Base-by-base conservation (phyloP, 805 yeast genomes). In the Metschnikowia picachoensis region DNA sequence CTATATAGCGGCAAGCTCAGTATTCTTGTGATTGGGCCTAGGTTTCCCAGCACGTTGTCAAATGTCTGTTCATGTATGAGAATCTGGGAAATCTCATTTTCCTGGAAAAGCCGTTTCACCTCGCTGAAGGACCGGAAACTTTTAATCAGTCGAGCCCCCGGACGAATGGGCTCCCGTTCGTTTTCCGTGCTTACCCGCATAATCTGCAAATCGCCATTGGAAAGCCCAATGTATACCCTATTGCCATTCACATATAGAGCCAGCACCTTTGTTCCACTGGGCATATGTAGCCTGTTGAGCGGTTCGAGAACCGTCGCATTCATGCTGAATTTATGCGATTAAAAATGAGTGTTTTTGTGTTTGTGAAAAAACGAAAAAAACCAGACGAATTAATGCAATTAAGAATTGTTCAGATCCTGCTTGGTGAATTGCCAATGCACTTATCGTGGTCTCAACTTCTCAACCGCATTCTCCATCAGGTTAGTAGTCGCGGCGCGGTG, bases 241-340 rank as follows among this genome's bases (percentile, higher is more conserved):
- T 50, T 47, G 15, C 52, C 48, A 33, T 50, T 38, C 37, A 55
- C 53, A 41, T 52, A 56, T 0, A 67, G 49, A 1, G 70, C 58
- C 9, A 70, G 49, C 6, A 65, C 56, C 46, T 53, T 59, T 29
- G 41, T 43, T 37, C 41, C 55, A 6, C 47, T 40, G 4, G 67
- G 57, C 25, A 69, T 52, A 55, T 60, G 65, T 46, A 67, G 59
- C 53, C 72, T 58, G 43, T 60, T 66, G 37, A 57, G 54, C 29
- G 75, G 74, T 51, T 67, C 64, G 47, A 71, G 54, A 29, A 71
- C 60, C 45, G 70, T 70, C 41, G 69, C 61, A 48, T 67, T 70
- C 74, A 71, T 70, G 31, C 3, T 12, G 8, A 27, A 11, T 30
- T 32, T 12, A 7, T 16, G 34, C 12, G n/a, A 29, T 35, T 20